Percentiles rank a stretch among this genome's conserved stretches.
These are phyloP conservation scores for Spiraea crenata DNA, from an alignment of 331 rosid genomes.

Conservation along the genomic window DNA sequence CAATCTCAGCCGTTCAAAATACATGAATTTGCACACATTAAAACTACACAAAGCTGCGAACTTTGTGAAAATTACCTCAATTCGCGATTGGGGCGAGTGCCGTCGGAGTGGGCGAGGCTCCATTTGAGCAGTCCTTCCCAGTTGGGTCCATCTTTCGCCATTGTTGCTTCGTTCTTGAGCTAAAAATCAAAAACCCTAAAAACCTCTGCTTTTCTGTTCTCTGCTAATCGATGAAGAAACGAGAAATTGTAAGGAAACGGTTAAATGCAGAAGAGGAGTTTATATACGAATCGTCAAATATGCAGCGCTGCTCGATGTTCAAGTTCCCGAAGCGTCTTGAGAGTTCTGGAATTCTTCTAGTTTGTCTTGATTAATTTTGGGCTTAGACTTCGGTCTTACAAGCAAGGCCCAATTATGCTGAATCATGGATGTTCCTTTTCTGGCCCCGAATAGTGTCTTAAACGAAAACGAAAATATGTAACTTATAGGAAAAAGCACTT, in stretches of 20 bases:
- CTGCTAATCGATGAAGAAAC: background rate
- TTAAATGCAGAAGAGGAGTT: background rate
- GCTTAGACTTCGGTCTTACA: background rate
- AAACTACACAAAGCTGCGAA: background rate
- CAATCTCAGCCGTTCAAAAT: background rate
- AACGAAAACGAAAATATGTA: too few species aligned
- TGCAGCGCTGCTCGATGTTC: background rate
- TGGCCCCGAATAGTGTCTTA: too few species aligned
- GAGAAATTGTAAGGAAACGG: background rate
- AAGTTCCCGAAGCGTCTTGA: conserved; percentile 4
- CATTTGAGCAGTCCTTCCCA: conserved; percentile 98
- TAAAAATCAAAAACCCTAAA: conserved; percentile 1
- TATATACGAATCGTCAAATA: background rate
- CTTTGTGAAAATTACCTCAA: conserved; percentile 44
- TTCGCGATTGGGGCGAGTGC: conserved; percentile 62
- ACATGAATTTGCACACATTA: background rate
- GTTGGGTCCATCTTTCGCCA: conserved; percentile 91
- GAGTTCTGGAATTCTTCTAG: background rate
- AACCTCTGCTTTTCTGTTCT: background rate
- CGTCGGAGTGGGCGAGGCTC: conserved; percentile 89
- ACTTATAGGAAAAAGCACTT: too few species aligned
- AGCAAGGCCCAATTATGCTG: background rate
- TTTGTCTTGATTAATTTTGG: background rate
- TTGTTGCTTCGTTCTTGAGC: conserved; percentile 12
- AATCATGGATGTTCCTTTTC: too few species aligned